Evolutionary conservation across 1,284 basidiomycete species (phyloP).

Genomic region (Stygiomarasmius scandens): DNA sequence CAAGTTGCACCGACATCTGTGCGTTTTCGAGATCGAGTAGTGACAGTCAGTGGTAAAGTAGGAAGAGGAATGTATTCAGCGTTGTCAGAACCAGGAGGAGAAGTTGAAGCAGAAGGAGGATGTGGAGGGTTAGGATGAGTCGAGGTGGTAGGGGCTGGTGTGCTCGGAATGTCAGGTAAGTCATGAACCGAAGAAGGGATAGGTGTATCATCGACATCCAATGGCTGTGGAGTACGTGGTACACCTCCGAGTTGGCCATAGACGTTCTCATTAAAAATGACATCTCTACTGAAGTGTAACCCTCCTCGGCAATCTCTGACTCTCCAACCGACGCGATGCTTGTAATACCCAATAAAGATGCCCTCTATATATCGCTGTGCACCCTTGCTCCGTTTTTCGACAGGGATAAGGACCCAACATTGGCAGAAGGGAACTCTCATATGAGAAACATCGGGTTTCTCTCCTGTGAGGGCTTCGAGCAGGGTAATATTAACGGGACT

Average conservation of each 20-base stretch:
- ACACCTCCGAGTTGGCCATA: neutral
- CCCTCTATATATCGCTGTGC: slow-evolving; percentile 5
- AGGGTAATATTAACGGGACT: slow-evolving; percentile 23
- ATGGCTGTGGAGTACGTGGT: neutral
- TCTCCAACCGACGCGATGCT: slow-evolving; percentile 4
- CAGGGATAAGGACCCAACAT: slow-evolving; percentile 23
- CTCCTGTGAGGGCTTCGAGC: slow-evolving; percentile 21
- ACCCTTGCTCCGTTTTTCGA: slow-evolving; percentile 24
- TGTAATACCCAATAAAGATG: slow-evolving; percentile 15
- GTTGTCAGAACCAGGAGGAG: neutral
- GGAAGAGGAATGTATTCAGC: too few relatives aligned
- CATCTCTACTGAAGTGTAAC: slow-evolving; percentile 3
- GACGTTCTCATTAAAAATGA: slow-evolving; percentile 10
- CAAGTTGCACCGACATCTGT: too few relatives aligned
- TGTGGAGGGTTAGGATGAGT: too few relatives aligned
- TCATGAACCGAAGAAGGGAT: neutral
- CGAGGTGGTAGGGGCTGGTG: too few relatives aligned
- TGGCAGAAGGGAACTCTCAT: slow-evolving; percentile 29
- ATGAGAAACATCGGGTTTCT: slow-evolving; percentile 29
- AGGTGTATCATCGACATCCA: neutral
- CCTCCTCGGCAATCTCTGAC: slow-evolving; percentile 6
- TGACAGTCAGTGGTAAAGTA: too few relatives aligned
- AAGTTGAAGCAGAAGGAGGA: too few relatives aligned
- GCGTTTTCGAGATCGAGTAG: too few relatives aligned
- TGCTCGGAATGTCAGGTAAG: neutral